Conservation (phyloP, 2,329 filamentous ascomycete genomes). For the Pseudopyrenochaeta lycopersici region DNA sequence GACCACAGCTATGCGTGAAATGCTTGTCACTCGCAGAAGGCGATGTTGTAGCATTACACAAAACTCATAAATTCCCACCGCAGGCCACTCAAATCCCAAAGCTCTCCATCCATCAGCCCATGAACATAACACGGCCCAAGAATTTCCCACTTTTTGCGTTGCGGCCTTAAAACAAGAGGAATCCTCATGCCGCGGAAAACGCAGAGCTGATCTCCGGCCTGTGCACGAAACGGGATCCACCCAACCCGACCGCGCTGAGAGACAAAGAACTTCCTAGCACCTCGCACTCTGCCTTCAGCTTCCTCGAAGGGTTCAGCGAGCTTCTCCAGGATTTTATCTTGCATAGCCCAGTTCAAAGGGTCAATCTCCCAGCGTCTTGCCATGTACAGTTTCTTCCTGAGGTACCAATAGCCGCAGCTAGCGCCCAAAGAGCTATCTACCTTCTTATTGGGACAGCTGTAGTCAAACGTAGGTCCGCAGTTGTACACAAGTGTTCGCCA, state of each 20-base stretch:
- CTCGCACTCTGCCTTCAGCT: constrained; percentile 10
- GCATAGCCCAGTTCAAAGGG: neutral
- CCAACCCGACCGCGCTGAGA: constrained; percentile 13
- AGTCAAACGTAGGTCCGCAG: neutral
- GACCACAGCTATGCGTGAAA: too few relatives aligned
- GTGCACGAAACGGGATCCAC: constrained; percentile 11
- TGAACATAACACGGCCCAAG: constrained; percentile 18
- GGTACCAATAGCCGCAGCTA: constrained; percentile 16
- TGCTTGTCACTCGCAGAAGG: too few relatives aligned
- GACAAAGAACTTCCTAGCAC: constrained; percentile 15
- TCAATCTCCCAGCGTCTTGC: constrained; percentile 6
- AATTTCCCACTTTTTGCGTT: constrained; percentile 8
- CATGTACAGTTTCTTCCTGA: constrained; percentile 14
- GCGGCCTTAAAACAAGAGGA: constrained; percentile 8
- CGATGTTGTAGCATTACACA: neutral
- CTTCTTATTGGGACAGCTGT: neutral
- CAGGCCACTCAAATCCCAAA: constrained; percentile 9
- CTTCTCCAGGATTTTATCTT: constrained; percentile 1
- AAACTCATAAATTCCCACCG: constrained; percentile 14
- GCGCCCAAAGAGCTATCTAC: too few relatives aligned
- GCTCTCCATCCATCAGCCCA: constrained; percentile 17
- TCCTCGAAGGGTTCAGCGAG: constrained; percentile 10
- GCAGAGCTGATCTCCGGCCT: constrained; percentile 5
- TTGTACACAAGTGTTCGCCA: constrained; percentile 19
- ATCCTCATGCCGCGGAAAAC: constrained; percentile 14